Evolutionary conservation across 257 asterid species (phyloP).

Genomic region (Salvia rosmarinus): DNA sequence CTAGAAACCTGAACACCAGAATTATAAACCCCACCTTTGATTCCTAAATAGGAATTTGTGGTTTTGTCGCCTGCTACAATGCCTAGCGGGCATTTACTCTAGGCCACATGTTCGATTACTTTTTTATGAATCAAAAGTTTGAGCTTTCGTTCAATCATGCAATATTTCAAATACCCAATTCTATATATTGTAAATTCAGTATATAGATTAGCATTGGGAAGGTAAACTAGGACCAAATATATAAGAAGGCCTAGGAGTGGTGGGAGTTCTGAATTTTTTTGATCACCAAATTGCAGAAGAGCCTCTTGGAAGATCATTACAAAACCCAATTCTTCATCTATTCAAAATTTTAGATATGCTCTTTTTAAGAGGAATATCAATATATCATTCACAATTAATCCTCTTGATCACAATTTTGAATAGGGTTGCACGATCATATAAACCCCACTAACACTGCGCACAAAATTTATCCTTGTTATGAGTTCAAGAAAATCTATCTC

Average conservation of each 20-base stretch:
- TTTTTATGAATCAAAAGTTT: too few species aligned
- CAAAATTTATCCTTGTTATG: background rate
- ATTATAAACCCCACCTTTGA: too few species aligned
- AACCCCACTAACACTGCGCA: background rate
- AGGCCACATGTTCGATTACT: too few species aligned
- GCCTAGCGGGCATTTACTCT: too few species aligned
- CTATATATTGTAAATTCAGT: background rate
- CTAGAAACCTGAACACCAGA: conserved; percentile 45
- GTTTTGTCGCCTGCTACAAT: too few species aligned
- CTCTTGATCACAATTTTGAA: background rate
- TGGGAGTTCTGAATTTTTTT: background rate
- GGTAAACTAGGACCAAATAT: background rate
- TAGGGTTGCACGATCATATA: background rate
- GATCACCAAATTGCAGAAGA: background rate
- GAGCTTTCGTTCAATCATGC: too few species aligned
- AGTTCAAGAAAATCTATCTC: background rate
- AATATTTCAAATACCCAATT: too few species aligned
- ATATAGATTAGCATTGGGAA: background rate
- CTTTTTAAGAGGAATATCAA: background rate
- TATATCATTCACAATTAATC: background rate
- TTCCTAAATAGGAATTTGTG: too few species aligned
- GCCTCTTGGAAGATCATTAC: background rate
- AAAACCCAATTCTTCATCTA: background rate
- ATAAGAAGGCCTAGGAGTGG: too few species aligned
- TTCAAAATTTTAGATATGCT: background rate